Base-by-base conservation (phyloP, 176 grass and related monocot genomes). In the Saccharum officinarum region DNA sequence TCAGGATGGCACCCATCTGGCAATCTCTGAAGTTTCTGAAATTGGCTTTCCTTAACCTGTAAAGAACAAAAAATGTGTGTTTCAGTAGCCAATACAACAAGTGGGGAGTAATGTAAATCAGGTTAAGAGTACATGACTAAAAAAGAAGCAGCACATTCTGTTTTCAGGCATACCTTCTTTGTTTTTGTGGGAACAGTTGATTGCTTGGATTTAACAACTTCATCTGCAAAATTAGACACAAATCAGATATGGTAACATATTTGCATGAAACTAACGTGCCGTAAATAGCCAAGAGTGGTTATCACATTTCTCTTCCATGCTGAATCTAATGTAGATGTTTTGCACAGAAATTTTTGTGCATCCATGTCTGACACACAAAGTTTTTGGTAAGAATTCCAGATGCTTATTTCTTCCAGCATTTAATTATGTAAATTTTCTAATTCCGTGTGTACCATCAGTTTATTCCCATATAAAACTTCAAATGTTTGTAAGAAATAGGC, bases 1-100 rank as follows among this genome's bases (percentile, higher is more conserved):
- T 84, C 85, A 79, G 57, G 50, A 80, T 88, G 95, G 50, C 80
- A 95, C 49, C 77, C 80, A 86, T 90, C 80, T 82, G 92, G 91
- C 61, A 98, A 88, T 64, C 71, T 90, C 76, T 85, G 31, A 62
- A 95, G 85, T 54, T 84, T 93, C 60, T 88, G 68, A 74, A 85
- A 82, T 82, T 82, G 69, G 73, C 70, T 82, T 75, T 81, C 80
- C 75, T 90, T 88, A 71, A 91, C 64, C 85, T 95, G 84, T 15
- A 93, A 65, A 79, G 76, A 60, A 71, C 60, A 87, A 65, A 47
- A 87, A 75, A 37, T 47, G 75, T 71, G 30, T 65, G 44, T 33
- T 61, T 74, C 79, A 78, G 80, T 14, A 80, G 1, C 57, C 57
- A 73, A 83, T 72, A 38, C n/a, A 70, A 70, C 15, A 71, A 33